Evolutionary conservation across 1,284 basidiomycete species (phyloP).

Genomic region (Ustilago sp.): DNA sequence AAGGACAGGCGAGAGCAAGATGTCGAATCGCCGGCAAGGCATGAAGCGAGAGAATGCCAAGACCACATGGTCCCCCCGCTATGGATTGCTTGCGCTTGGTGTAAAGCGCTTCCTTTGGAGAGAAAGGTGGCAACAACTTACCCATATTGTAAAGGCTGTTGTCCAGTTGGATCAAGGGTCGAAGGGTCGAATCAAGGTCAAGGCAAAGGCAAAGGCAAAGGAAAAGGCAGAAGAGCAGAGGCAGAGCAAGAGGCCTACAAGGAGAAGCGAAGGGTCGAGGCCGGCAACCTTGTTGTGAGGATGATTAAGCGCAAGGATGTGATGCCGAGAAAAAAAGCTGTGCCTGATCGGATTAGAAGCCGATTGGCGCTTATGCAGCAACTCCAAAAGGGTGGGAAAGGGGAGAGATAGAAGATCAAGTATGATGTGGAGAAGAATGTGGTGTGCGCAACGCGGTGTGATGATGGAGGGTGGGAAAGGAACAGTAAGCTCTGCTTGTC

Average conservation of each 20-base stretch:
- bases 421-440: constrained; percentile 10
- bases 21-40: constrained; percentile 5
- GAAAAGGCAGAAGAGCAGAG: background rate
- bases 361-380: constrained; percentile 8
- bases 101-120: background rate
- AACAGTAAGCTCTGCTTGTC: constrained; percentile 2
- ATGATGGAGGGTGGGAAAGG: constrained; percentile 46
- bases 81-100: constrained; percentile 4
- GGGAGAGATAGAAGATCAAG: constrained; percentile 1
- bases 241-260: background rate
- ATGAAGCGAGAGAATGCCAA: background rate
- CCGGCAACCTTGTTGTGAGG: constrained; percentile 17
- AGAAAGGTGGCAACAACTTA: constrained; percentile 19
- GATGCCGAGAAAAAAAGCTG: background rate
- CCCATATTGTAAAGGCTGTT: constrained; percentile 30
- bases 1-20: background rate
- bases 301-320: background rate
- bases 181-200: background rate
- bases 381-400: background rate
- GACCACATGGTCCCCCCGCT: background rate
- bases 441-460: constrained; percentile 15
- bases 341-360: constrained; percentile 15
- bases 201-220: background rate
- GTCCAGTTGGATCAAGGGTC: constrained; percentile 1
- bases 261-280: constrained; percentile 7